Evolutionary conservation across 1,284 basidiomycete genomes (phyloP), one percentile per base, ranked within the genome.

Genomic region (Somion occarium): DNA sequence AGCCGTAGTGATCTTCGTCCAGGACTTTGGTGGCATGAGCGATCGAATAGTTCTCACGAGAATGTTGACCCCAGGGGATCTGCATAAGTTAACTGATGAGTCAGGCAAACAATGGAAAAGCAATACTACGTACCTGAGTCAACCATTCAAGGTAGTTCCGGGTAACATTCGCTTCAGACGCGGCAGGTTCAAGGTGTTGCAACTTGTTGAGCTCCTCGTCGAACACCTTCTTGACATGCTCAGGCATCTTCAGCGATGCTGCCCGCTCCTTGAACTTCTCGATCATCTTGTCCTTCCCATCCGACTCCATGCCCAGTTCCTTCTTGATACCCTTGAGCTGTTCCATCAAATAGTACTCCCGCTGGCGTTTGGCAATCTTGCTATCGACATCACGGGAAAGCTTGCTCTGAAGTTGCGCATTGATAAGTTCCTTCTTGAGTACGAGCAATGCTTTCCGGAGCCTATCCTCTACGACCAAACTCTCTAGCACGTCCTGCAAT

Each of bases 301-400:
- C 96, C 27, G 86, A 88, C 71, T 96, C 93, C 83, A 98, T 92
- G 3, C 96, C 96, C 5, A 99, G 79, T 71, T 98, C 97, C 75
- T 96, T 97, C 78, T 99, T 98, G 73, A 99, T 99, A 1, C 93
- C 94, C 71, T 97, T 98, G 56, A 99, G 82, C 72, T 99, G 97
- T 69, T 99, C 97, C 90, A 93, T 95, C 53, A 99, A 76, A 70
- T 97, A 98, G 66, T 97, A 98, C 73, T 99, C 97, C 53, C 95
- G 78, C 68, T 99, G 96, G 13, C 95, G 80, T 71, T 98, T 98
- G 46, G 93, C 93, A 56, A 99, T 98, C 76, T 98, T 98, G 74
- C 75, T 83, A 67, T 99, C 94, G 20, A 99, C 94, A 61, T 99
- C 96, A 38, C 92, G 82, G 12, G 89, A 88, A 54, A 99, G 91